phyloP scores from a whole-genome alignment of 352 stramenopile genomes.

The Achlya hypogyna region DNA sequence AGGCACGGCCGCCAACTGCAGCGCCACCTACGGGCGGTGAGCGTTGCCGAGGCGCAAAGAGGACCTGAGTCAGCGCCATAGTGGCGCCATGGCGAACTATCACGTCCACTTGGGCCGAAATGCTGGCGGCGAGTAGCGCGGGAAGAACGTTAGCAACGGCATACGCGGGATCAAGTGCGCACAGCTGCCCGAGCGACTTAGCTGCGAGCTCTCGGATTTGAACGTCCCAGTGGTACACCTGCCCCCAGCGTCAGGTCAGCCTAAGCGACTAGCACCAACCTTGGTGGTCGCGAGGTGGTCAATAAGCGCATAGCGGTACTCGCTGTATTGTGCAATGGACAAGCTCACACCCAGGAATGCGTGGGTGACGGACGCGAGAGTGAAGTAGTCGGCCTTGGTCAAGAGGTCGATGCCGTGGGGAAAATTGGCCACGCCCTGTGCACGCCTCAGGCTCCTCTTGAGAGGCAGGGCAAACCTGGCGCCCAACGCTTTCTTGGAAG shows the following conservation, averaged over 20 bases:
- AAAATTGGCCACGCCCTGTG: conserved; percentile 84
- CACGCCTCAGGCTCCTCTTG: conserved; percentile 25
- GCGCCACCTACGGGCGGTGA: conserved; percentile 18
- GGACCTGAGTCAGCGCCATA: conserved; percentile 84
- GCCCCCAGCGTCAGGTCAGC: background rate
- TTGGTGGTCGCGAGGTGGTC: conserved; percentile 82
- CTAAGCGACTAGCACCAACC: background rate
- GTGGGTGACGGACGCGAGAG: conserved; percentile 85
- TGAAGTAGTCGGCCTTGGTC: conserved; percentile 96
- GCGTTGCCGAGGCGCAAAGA: conserved; percentile 45
- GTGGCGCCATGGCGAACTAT: conserved; percentile 90
- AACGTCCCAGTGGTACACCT: conserved; percentile 92
- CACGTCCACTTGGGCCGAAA: conserved; percentile 84
- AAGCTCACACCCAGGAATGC: conserved; percentile 89
- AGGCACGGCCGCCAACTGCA: conserved; percentile 36
- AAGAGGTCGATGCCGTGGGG: conserved; percentile 95
- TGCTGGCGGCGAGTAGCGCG: conserved; percentile 61
- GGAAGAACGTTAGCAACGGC: conserved; percentile 72
- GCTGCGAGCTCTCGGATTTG: conserved; percentile 86
- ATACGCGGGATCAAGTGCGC: conserved; percentile 66
- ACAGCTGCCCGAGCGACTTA: conserved; percentile 78
- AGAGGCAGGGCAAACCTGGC: conserved; percentile 40
- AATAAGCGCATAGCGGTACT: conserved; percentile 77
- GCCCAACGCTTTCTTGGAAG: conserved; percentile 94
- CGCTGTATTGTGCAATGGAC: conserved; percentile 85